A percentile compares a stretch with the other conserved stretches of the same genome.
Conservation (phyloP, 768 basidiomycete species). For the Rhodotorula kratochvilovae region DNA sequence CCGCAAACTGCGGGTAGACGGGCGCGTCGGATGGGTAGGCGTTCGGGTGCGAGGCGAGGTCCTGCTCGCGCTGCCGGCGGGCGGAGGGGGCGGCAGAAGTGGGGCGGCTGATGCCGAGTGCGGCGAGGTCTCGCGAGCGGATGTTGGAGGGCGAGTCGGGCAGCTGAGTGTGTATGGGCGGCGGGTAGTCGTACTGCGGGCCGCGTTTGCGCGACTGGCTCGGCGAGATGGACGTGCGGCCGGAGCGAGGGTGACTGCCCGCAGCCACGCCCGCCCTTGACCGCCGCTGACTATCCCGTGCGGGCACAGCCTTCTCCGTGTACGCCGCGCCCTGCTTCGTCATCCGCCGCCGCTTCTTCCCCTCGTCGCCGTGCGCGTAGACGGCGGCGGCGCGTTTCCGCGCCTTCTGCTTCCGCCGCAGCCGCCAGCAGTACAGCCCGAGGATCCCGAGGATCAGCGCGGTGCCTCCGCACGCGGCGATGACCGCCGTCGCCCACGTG, state of each 20-base stretch:
- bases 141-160: background rate
- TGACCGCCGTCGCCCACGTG: conserved; percentile 23
- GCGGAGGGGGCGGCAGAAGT: background rate
- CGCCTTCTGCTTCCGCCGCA: background rate
- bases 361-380: background rate
- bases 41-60: background rate
- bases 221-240: background rate
- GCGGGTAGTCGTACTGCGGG: background rate
- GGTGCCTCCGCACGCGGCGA: conserved; percentile 7
- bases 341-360: background rate
- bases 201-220: background rate
- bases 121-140: conserved; percentile 8
- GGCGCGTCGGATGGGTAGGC: background rate
- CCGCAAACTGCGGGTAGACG: background rate
- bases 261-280: background rate
- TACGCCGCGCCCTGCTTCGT: background rate
- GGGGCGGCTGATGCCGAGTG: conserved; percentile 3
- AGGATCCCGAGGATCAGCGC: conserved; percentile 1
- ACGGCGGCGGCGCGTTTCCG: background rate
- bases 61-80: background rate
- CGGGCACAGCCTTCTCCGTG: background rate
- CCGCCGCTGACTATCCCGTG: background rate
- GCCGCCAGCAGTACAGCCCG: conserved; percentile 15
- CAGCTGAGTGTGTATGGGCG: background rate
- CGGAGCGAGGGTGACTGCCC: background rate